Evolutionary conservation across 2,329 filamentous ascomycete species (phyloP).

Genomic region (Dendryphion nanum): DNA sequence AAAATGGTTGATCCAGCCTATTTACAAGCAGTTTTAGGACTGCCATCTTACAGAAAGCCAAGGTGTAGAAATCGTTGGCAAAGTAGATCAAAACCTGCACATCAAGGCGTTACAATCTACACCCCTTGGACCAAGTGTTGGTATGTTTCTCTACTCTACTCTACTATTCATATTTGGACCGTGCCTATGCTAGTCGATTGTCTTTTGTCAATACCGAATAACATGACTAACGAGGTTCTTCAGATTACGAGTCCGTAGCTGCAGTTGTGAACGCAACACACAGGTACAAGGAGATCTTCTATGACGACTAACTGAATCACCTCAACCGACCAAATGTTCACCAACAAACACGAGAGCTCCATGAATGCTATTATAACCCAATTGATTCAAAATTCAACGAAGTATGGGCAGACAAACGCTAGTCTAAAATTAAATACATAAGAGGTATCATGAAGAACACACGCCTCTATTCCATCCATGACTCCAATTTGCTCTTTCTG

Average conservation of each 20-base stretch:
- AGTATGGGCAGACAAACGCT: too few species aligned
- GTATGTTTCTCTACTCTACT: slow-evolving; percentile 53
- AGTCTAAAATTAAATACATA: too few species aligned
- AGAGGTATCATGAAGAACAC: too few species aligned
- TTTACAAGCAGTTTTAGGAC: slow-evolving; percentile 52
- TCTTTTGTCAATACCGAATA: background rate
- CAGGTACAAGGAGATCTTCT: slow-evolving; percentile 77
- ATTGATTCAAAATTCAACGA: too few species aligned
- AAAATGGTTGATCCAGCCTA: background rate
- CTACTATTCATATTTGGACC: background rate
- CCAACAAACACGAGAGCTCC: too few species aligned
- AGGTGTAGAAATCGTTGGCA: slow-evolving; percentile 74
- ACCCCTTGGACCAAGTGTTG: slow-evolving; percentile 67
- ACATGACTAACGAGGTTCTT: background rate
- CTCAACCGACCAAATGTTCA: too few species aligned
- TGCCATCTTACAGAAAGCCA: slow-evolving; percentile 68
- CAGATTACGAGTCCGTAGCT: slow-evolving; percentile 74
- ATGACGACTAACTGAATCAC: slow-evolving; percentile 49
- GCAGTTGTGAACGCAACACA: slow-evolving; percentile 85
- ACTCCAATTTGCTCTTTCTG: too few species aligned
- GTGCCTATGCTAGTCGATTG: too few species aligned
- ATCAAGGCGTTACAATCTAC: slow-evolving; percentile 68
- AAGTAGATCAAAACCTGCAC: slow-evolving; percentile 71
- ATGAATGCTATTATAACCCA: too few species aligned
- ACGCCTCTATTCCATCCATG: too few species aligned